phyloP scores from a whole-genome alignment of 2,329 filamentous ascomycete genomes.

The Ophiostoma ulmi region DNA sequence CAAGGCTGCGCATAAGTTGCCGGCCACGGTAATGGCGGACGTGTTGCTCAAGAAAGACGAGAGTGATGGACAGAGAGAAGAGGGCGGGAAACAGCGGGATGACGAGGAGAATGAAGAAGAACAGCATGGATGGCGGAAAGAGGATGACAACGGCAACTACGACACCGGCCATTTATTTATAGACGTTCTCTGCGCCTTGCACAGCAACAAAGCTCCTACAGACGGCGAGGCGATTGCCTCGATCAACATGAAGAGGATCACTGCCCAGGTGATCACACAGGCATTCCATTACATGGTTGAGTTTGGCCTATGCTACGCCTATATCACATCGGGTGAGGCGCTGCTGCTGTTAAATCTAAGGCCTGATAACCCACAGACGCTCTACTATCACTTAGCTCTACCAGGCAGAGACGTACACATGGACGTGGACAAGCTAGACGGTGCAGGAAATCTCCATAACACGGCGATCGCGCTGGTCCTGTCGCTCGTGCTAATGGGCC shows the following conservation, averaged over 20 bases:
- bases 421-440: not conserved
- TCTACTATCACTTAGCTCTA: conserved; percentile 19
- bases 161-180: too few species aligned
- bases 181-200: too few species aligned
- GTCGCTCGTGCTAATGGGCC: conserved; percentile 15
- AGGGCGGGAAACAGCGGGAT: not conserved
- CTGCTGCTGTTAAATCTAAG: conserved; percentile 12
- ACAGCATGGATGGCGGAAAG: too few species aligned
- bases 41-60: not conserved
- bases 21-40: not conserved
- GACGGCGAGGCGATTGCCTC: not conserved
- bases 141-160: too few species aligned
- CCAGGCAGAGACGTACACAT: not conserved
- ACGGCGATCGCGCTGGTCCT: conserved; percentile 16
- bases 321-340: conserved; percentile 17
- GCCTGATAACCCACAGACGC: not conserved
- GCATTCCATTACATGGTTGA: conserved; percentile 22
- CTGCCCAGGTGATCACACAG: conserved; percentile 14
- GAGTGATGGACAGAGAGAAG: not conserved
- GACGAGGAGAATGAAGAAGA: too few species aligned
- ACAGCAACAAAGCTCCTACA: not conserved
- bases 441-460: not conserved
- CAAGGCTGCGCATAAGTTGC: conserved; percentile 1
- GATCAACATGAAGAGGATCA: not conserved
- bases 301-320: conserved; percentile 20